phyloP scores from a whole-genome alignment of 108 stramenopile genomes.

The Cyclotella cryptica region DNA sequence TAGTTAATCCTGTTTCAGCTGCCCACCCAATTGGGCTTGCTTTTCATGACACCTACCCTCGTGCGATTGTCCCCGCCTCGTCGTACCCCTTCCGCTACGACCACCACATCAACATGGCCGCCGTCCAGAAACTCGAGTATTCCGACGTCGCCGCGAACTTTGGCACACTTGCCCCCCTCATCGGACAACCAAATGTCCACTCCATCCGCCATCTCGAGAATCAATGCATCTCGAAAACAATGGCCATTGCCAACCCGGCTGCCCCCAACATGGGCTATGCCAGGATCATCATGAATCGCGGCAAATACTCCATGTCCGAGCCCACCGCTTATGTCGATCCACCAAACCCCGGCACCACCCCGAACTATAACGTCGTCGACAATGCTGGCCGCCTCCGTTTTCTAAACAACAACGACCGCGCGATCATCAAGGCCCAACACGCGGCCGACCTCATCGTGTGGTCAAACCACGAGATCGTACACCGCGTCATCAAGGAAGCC shows the following conservation, averaged over 20 bases:
- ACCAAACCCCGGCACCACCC: neutral
- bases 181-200: no score
- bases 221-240: neutral
- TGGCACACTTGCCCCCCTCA: no score
- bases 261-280: slow-evolving; percentile 4
- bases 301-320: neutral
- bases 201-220: neutral
- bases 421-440: neutral
- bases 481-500: neutral
- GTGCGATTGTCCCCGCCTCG: no score
- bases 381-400: neutral
- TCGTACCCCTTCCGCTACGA: no score
- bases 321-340: neutral
- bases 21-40: no score
- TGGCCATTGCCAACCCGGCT: slow-evolving; percentile 9
- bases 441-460: neutral
- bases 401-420: neutral
- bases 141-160: no score
- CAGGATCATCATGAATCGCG: neutral
- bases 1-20: no score
- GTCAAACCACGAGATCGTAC: neutral
- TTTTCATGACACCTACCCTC: no score
- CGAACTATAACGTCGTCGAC: neutral
- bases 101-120: no score
- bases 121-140: no score